These are phyloP conservation scores for Leptographium galeiforme DNA, from an alignment of 2,329 filamentous ascomycete species.

Conservation along the genomic window DNA sequence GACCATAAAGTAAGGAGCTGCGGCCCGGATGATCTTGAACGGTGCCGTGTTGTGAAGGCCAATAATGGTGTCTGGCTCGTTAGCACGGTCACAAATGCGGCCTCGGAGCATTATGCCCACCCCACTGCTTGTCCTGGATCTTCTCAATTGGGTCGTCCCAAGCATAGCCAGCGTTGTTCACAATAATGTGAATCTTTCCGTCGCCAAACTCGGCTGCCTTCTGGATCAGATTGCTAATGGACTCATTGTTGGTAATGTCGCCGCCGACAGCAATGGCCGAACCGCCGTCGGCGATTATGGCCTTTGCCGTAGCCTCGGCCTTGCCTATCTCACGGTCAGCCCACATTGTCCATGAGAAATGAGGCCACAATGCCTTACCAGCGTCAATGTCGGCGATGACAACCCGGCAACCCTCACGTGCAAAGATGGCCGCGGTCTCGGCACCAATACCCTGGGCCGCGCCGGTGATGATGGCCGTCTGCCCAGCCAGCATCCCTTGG, in stretches of 20 bases:
- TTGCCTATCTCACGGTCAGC: constrained; percentile 34
- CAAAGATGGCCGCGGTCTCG: constrained; percentile 68
- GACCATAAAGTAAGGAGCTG: constrained; percentile 77
- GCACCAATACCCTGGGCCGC: constrained; percentile 80
- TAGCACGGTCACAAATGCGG: background rate
- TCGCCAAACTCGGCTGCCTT: constrained; percentile 66
- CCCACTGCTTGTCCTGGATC: constrained; percentile 83
- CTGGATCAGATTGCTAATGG: constrained; percentile 59
- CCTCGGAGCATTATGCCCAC: background rate
- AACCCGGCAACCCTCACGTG: constrained; percentile 77
- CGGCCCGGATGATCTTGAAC: constrained; percentile 68
- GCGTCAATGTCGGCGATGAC: constrained; percentile 73
- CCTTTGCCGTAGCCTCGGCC: constrained; percentile 50
- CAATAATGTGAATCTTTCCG: constrained; percentile 81
- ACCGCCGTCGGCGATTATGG: constrained; percentile 54
- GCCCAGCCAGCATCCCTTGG: constrained; percentile 61
- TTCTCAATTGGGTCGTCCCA: constrained; percentile 92
- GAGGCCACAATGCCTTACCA: background rate
- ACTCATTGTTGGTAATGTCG: constrained; percentile 59
- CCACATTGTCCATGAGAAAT: background rate
- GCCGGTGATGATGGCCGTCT: constrained; percentile 79
- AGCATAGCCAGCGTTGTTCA: constrained; percentile 86
- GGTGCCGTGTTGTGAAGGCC: constrained; percentile 73
- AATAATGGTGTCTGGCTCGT: constrained; percentile 52
- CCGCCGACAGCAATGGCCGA: constrained; percentile 61